These are phyloP conservation scores for Tieghemostelium lacteum DNA, from an alignment of 78 protist genomes.

Conservation along the genomic window DNA sequence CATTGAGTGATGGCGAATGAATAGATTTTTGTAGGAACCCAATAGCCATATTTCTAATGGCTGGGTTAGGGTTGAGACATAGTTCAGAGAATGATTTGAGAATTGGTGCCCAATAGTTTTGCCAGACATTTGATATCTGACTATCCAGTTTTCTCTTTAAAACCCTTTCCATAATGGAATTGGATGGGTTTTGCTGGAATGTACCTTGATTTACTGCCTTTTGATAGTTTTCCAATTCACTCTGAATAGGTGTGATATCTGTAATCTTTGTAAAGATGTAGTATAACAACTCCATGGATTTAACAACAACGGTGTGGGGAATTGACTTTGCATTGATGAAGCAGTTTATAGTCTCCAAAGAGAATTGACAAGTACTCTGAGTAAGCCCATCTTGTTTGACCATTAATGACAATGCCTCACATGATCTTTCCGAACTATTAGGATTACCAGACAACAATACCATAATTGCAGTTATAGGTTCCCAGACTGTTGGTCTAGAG, in stretches of 20 bases:
- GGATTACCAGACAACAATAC: slow-evolving; percentile 44
- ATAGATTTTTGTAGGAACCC: slow-evolving; percentile 47
- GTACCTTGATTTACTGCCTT: neutral
- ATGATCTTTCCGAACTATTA: slow-evolving; percentile 33
- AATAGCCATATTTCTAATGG: slow-evolving; percentile 57
- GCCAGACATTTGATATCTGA: slow-evolving; percentile 18
- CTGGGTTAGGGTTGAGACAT: slow-evolving; percentile 25
- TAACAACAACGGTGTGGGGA: slow-evolving; percentile 27
- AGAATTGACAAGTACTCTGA: neutral
- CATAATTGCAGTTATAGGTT: slow-evolving; percentile 34
- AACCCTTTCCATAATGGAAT: neutral
- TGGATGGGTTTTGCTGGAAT: too few species aligned
- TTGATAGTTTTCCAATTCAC: neutral
- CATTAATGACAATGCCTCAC: slow-evolving; percentile 34
- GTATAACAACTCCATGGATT: slow-evolving; percentile 54
- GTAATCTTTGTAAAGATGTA: slow-evolving; percentile 4
- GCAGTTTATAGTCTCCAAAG: slow-evolving; percentile 31
- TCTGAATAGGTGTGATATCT: neutral
- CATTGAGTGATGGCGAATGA: slow-evolving; percentile 17
- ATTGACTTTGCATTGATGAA: slow-evolving; percentile 38
- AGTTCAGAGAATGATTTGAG: slow-evolving; percentile 10
- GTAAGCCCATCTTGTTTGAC: slow-evolving; percentile 3
- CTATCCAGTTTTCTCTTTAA: slow-evolving; percentile 18
- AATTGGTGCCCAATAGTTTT: slow-evolving; percentile 29
- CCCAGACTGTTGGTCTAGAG: slow-evolving; percentile 22